Percentiles rank a stretch among this genome's conserved stretches.
phyloP scores from a whole-genome alignment of 2,329 filamentous ascomycete genomes.

The Simplicillium sp. region DNA sequence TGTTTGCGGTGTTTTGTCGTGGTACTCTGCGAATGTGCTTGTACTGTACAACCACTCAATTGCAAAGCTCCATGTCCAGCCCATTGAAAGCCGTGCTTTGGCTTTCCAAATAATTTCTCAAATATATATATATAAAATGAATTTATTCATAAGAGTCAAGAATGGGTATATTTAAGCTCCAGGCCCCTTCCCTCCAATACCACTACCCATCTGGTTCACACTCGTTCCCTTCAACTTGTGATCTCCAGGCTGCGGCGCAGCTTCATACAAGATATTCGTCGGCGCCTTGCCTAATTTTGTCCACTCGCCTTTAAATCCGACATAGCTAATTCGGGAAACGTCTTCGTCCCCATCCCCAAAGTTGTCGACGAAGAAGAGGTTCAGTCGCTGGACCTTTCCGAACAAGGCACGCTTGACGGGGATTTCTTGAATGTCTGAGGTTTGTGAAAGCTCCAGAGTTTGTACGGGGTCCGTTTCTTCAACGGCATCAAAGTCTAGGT shows the following conservation, averaged over 20 bases:
- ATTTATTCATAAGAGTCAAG: no score
- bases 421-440: slow-evolving; percentile 75
- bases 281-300: slow-evolving; percentile 68
- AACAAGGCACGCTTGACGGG: slow-evolving; percentile 83
- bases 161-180: slow-evolving; percentile 10
- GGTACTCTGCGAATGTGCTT: no score
- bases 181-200: slow-evolving; percentile 35
- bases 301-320: slow-evolving; percentile 93
- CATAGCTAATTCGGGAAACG: slow-evolving; percentile 66
- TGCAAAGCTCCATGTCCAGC: no score
- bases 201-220: slow-evolving; percentile 44
- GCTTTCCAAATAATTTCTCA: no score
- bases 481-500: slow-evolving; percentile 75
- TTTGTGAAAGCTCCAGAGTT: slow-evolving; percentile 66
- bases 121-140: no score
- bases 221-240: slow-evolving; percentile 58
- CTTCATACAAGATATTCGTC: slow-evolving; percentile 82
- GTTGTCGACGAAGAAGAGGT: slow-evolving; percentile 88
- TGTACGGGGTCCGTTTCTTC: slow-evolving; percentile 64
- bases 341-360: slow-evolving; percentile 75
- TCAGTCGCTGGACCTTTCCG: slow-evolving; percentile 71
- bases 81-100: no score
- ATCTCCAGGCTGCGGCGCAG: slow-evolving; percentile 83
- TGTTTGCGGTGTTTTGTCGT: no score
- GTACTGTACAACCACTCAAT: no score